These are phyloP conservation scores for Rhodotorula diobovata DNA, from an alignment of 768 basidiomycete genomes.

Conservation along the genomic window DNA sequence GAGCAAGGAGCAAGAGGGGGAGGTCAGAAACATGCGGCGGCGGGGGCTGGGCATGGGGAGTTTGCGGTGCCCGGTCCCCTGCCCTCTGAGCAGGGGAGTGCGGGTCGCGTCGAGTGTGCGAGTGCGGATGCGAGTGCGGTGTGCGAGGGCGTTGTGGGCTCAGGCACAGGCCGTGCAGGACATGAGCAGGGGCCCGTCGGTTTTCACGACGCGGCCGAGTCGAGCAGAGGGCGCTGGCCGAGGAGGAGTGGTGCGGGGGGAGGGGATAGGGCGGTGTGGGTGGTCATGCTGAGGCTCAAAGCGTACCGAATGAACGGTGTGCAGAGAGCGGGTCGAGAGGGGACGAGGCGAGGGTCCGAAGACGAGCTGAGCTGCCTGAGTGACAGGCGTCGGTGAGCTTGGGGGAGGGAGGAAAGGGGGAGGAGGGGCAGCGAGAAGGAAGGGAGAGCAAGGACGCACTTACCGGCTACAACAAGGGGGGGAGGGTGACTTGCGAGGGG, in stretches of 20 bases:
- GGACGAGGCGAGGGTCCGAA: neutral
- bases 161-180: neutral
- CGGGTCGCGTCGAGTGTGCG: neutral
- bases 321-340: constrained; percentile 3
- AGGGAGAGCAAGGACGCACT: neutral
- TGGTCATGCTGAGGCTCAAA: neutral
- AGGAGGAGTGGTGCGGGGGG: neutral
- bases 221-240: neutral
- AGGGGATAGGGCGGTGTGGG: neutral
- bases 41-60: neutral
- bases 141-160: no score
- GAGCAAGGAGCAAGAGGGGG: neutral
- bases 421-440: no score
- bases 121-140: no score
- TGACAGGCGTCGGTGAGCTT: neutral
- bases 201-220: neutral
- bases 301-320: constrained; percentile 11
- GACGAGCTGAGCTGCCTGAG: neutral
- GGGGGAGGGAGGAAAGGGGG: neutral
- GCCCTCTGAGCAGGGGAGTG: constrained; percentile 14
- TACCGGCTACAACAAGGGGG: neutral
- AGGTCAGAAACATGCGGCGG: no score
- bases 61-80: constrained; percentile 23
- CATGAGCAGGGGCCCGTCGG: constrained; percentile 11
- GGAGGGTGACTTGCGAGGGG: neutral